A percentile compares a stretch with the other conserved stretches of the same genome.
Conservation (phyloP, 805 yeast genomes). For the Cyberlindnera americana region DNA sequence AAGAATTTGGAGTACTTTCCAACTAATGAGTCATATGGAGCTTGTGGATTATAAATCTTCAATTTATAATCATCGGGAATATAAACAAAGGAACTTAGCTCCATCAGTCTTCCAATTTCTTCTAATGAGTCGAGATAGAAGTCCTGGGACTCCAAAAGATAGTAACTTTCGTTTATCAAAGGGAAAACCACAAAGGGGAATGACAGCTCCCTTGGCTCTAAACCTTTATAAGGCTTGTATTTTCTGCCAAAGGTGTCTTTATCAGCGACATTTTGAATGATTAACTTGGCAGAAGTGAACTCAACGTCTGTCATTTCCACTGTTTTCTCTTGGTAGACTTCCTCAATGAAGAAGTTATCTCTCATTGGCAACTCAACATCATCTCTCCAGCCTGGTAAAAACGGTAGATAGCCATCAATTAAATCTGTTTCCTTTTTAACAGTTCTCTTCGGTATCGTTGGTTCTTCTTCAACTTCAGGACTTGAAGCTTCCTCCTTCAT, state of each 20-base stretch:
- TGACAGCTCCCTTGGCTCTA: constrained; percentile 25
- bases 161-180: constrained; percentile 45
- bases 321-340: constrained; percentile 17
- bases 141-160: constrained; percentile 47
- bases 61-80: constrained; percentile 36
- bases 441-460: constrained; percentile 4
- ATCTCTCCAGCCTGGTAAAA: constrained; percentile 16
- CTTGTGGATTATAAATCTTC: constrained; percentile 33
- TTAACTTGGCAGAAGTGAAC: constrained; percentile 20
- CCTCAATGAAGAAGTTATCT: constrained; percentile 31
- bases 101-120: constrained; percentile 55
- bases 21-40: constrained; percentile 36
- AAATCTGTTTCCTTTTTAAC: constrained; percentile 5
- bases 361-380: constrained; percentile 25
- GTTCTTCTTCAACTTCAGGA: constrained; percentile 2
- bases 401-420: constrained; percentile 27
- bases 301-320: neutral
- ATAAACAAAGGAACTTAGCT: constrained; percentile 35
- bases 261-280: constrained; percentile 16
- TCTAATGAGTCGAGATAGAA: constrained; percentile 59
- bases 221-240: constrained; percentile 29
- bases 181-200: constrained; percentile 36
- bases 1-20: constrained; percentile 36
- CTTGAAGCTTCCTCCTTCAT: constrained; percentile 4
- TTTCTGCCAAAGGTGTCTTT: constrained; percentile 11